A percentile compares a stretch with the other conserved stretches of the same genome.
These are phyloP conservation scores for Lactifluus pinguis DNA, from an alignment of 768 basidiomycete genomes.

Conservation along the genomic window DNA sequence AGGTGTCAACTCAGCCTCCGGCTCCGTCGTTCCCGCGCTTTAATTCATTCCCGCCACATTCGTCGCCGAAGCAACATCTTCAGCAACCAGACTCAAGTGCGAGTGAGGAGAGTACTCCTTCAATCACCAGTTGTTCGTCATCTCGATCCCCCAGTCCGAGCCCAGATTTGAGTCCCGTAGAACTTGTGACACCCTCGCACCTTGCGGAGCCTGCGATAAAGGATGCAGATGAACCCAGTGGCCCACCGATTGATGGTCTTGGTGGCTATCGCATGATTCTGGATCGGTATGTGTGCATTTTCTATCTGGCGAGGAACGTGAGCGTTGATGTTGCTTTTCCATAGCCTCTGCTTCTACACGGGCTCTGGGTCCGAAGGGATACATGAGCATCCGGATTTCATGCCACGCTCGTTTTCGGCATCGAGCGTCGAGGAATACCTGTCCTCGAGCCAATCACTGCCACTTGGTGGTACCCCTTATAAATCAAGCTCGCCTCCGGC, in stretches of 20 bases:
- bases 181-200: not conserved
- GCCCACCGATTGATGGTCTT: slow-evolving; percentile 8
- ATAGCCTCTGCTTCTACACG: slow-evolving; percentile 77
- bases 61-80: not conserved
- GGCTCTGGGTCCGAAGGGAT: slow-evolving; percentile 31
- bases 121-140: slow-evolving; percentile 14
- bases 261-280: slow-evolving; percentile 51
- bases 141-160: slow-evolving; percentile 16
- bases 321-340: slow-evolving; percentile 10
- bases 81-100: not conserved
- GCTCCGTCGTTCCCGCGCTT: slow-evolving; percentile 3
- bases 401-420: slow-evolving; percentile 39
- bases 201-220: not conserved
- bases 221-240: not conserved
- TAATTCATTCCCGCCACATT: slow-evolving; percentile 18
- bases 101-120: slow-evolving; percentile 16
- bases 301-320: not conserved
- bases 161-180: slow-evolving; percentile 4
- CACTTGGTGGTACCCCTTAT: not conserved
- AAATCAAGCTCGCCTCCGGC: slow-evolving; percentile 5
- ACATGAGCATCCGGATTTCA: slow-evolving; percentile 22
- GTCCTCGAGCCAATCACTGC: slow-evolving; percentile 19
- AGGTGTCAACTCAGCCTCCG: slow-evolving; percentile 1
- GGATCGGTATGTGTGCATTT: slow-evolving; percentile 41
- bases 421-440: slow-evolving; percentile 49